Percentiles rank a stretch among this genome's conserved stretches.
Evolutionary conservation across 495 filamentous ascomycete species (phyloP).

Genomic region (Podospora anserina): DNA sequence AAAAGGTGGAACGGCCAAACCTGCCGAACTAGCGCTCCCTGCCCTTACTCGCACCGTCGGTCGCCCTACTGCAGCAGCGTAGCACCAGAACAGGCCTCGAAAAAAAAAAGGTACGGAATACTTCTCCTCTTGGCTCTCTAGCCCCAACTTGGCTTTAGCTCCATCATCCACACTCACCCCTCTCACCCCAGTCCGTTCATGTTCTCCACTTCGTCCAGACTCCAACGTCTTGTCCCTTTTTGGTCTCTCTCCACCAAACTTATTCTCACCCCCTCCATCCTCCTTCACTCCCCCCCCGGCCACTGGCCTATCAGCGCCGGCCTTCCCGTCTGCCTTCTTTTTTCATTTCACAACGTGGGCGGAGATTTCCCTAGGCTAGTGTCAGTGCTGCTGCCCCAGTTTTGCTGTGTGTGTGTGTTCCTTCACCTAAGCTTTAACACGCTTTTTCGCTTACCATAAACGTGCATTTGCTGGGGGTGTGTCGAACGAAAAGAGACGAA

Average conservation of each 20-base stretch:
- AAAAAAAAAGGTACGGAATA: slow-evolving; percentile 27
- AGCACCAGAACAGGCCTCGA: no score
- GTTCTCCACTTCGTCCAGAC: slow-evolving; percentile 13
- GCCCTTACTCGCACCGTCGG: slow-evolving; percentile 18
- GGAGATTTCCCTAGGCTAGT: slow-evolving; percentile 25
- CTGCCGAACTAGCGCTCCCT: slow-evolving; percentile 25
- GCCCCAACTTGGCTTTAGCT: not conserved
- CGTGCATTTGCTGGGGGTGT: not conserved
- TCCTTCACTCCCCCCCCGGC: not conserved
- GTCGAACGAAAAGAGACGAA: slow-evolving; percentile 4
- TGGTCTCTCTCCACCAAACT: not conserved
- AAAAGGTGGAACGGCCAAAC: slow-evolving; percentile 25
- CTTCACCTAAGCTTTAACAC: slow-evolving; percentile 27
- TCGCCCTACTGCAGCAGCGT: slow-evolving; percentile 14
- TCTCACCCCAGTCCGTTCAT: slow-evolving; percentile 11
- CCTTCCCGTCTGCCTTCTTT: slow-evolving; percentile 12
- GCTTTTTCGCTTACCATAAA: slow-evolving; percentile 5
- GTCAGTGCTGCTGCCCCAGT: slow-evolving; percentile 7
- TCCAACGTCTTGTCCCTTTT: slow-evolving; percentile 10
- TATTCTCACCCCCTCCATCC: not conserved
- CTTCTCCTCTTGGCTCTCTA: not conserved
- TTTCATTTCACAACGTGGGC: slow-evolving; percentile 26
- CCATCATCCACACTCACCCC: not conserved
- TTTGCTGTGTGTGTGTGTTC: not conserved
- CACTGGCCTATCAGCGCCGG: slow-evolving; percentile 16